Evolutionary conservation across 139 green algal species (phyloP), one percentile per base, ranked within the genome.

Genomic region (Chlamydomonas sp.): DNA sequence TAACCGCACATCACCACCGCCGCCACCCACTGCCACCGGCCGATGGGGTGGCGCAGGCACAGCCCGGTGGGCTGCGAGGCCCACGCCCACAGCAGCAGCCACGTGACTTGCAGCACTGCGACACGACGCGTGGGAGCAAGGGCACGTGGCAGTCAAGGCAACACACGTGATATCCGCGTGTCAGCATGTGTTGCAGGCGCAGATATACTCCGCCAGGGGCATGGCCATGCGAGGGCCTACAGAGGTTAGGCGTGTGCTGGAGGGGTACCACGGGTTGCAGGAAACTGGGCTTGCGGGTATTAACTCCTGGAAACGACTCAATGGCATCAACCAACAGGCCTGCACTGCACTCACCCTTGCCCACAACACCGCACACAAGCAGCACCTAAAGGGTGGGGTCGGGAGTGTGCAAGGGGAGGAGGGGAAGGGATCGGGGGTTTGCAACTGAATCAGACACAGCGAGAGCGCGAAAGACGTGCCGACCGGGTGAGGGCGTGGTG

Each of bases 261-360:
- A 49, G 31, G 31, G 31, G 31, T 49, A 49, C 31, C 31, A 49
- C 31, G 31, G 31, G 31, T 49, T 49, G 31, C 31, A 49, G 31
- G 31, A 49, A 49, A 49, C 31, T 49, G 31, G 31, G 31, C 31
- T 49, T 49, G 31, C 31, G 31, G 31, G 31, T 49, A 77, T 12
- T 5, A 66, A 9, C n/a, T 31, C 31, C 77, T 20, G 15, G 58
- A 66, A 20, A 12, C 63, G n/a, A n/a, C n/a, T 20, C n/a, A 31
- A 9, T 63, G 4, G 15, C 8, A 77, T n/a, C 79, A 85, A 5
- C 5, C 76, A 66, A 31, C 18, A 5, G 64, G 8, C 18, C 63
- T 17, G 6, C 62, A 9, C 0, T 8, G 8, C 74, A 83, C 90
- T 81, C 16, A 95, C 94, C 74, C 85, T 97, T 97, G 17, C 94